Base-by-base conservation (phyloP, 139 green algal genomes). In the Tetradesmus obliquus region DNA sequence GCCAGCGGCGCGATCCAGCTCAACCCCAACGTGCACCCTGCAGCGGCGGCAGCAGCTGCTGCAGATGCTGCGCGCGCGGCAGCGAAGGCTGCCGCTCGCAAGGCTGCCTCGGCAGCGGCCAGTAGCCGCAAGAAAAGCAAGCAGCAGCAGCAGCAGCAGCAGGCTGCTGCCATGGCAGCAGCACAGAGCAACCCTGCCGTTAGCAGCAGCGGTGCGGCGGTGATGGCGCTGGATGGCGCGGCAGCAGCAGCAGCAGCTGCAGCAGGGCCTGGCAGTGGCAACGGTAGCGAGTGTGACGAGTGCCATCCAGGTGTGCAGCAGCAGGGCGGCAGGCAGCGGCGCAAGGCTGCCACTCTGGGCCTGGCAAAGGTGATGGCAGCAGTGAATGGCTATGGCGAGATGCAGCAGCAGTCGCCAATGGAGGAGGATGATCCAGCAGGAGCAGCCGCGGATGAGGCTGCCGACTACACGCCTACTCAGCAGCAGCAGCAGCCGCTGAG, bases 21-120 rank as follows among this genome's bases (percentile, higher is more conserved):
- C 5, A 91, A 91, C 15, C 87, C 87, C 32, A 91, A 91, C 55
- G 87, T 91, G n/a, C 87, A 91, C 32, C 87, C 87, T 6, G 87
- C 76, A 55, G 87, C 87, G 24, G 87, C 87, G 9, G 87, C 87
- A 55, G 87, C 87, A 62, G 87, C 87, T 9, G 87, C 87, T 60
- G 87, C 87, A 22, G 76, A 91, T 76, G 87, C 87, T 5, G 87
- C 87, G 7, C 60, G 76, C 5, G 87, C 87, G 45, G 87, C 87
- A 32, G 87, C 87, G 4, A 51, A 69, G 3, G 55, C 87, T 53
- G 87, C 87, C 13, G 76, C 69, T 3, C 86, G 86, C 45, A 90
- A 90, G 69, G 86, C 86, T 20, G 60, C 84, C n/a, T 69, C 69
- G 10, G 69, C 66, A 54, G 86, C 86, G 45, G 86, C 86, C 19